Percentiles rank a stretch among this genome's conserved stretches.
Conservation (phyloP, 352 stramenopile species). For the Phytopythium chamaehyphon region DNA sequence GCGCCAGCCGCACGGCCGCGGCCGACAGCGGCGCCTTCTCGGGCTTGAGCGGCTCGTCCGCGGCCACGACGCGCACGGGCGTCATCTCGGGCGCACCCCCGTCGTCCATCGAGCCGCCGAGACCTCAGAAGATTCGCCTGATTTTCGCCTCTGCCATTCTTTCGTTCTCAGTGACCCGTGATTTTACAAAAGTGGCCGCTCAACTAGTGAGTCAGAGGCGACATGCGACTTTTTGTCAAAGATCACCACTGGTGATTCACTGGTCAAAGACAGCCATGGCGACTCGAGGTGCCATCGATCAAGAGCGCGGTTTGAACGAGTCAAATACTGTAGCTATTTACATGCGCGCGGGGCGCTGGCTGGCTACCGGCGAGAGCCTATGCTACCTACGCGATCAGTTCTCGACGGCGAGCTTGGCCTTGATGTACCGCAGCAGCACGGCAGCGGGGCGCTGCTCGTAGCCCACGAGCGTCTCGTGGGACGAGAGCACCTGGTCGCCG, state of each 20-base stretch:
- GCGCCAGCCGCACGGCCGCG: slow-evolving; percentile 40
- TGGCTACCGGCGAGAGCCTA: neutral
- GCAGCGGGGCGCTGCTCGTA: slow-evolving; percentile 57
- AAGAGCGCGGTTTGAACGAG: no score
- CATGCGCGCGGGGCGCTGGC: no score
- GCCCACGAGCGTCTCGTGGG: slow-evolving; percentile 51
- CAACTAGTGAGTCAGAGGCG: no score
- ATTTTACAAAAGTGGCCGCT: no score
- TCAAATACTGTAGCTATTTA: no score
- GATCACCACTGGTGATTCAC: no score
- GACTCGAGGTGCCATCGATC: no score
- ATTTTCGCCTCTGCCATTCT: neutral
- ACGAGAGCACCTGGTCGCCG: slow-evolving; percentile 68
- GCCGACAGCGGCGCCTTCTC: slow-evolving; percentile 40
- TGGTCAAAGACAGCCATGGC: no score
- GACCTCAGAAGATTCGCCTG: no score
- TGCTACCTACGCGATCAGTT: neutral
- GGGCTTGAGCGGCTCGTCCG: slow-evolving; percentile 3
- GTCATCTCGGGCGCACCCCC: slow-evolving; percentile 27
- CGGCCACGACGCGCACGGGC: slow-evolving; percentile 9
- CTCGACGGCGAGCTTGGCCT: slow-evolving; percentile 32
- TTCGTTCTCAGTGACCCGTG: no score
- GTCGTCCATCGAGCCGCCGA: slow-evolving; percentile 24
- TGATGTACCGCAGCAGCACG: slow-evolving; percentile 75
- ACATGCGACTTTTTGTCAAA: no score